Evolutionary conservation across 2,329 filamentous ascomycete species (phyloP), one percentile per base, ranked within the genome.

Genomic region (Grosmannia huntii): DNA sequence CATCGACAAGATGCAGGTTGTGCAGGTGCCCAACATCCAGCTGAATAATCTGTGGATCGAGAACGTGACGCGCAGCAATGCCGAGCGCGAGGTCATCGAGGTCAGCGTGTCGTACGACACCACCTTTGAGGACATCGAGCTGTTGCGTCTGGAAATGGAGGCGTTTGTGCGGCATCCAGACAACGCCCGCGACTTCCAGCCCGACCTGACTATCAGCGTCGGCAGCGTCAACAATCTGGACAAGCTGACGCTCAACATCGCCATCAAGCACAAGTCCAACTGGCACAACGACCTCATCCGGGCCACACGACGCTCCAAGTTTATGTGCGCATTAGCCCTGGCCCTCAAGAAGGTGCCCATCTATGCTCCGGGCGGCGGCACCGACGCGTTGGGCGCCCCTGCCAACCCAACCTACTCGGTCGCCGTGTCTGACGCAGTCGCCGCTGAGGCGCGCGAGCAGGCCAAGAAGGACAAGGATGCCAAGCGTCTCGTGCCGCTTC

Each of bases 31-130:
- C 49, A 97, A 99, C 72, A 95, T 95, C 67, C 78, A 90, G 2
- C 79, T 97, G 57, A 97, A 97, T 76, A 86, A 83, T 56, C 75
- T 91, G n/a, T 96, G 90, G 87, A 85, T 99, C 58, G 92, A 97
- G 70, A 99, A 99, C 69, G 82, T 96, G 62, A 87, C 87, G 11
- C 87, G 94, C 57, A 92, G 88, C 68, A 91, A 90, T 70, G 85
- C 90, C 53, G 96, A 96, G 92, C 86, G 86, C 63, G 94, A 95
- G 72, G 83, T 83, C 56, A 79, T 97, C 56, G 82, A 85, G 12
- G 76, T 97, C 56, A 87, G 86, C 61, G 85, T 96, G 60, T 85
- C 85, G 5, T 97, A 88, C 68, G 90, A 90, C 65, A 97, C 94
- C 0, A 82, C 80, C 0, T 92, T 97, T 57, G 90, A 95, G 64